Evolutionary conservation across 2,329 filamentous ascomycete genomes (phyloP).

Genomic region (Cladosporium sphaerospermum): DNA sequence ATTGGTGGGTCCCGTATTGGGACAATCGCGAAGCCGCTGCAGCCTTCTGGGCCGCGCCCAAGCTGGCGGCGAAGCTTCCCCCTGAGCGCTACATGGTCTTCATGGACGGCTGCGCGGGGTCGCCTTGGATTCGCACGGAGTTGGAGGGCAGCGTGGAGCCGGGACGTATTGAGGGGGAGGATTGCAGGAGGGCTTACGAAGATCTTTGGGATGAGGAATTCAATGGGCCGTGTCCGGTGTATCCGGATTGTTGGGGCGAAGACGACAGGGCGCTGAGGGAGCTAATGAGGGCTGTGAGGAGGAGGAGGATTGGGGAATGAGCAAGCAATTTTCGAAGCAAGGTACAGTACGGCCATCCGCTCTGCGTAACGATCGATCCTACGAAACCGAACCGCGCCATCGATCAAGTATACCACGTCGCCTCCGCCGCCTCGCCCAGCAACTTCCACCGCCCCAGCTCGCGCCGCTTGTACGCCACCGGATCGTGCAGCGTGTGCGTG

Average conservation of each 20-base stretch:
- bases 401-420: constrained; percentile 55
- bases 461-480: constrained; percentile 60
- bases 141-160: background rate
- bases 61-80: background rate
- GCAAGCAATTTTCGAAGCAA: constrained; percentile 4
- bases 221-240: background rate
- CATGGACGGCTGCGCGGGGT: background rate
- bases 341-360: no score
- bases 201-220: background rate
- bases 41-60: background rate
- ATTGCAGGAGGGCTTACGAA: background rate
- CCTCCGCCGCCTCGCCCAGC: constrained; percentile 50
- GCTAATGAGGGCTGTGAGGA: constrained; percentile 2
- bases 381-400: background rate
- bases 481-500: constrained; percentile 61
- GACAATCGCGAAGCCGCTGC: no score
- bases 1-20: no score
- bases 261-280: constrained; percentile 5
- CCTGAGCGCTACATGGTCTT: background rate
- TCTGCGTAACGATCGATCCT: no score
- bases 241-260: constrained; percentile 4
- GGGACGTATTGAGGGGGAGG: no score
- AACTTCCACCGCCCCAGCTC: constrained; percentile 55
- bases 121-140: background rate
- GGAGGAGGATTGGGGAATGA: background rate